phyloP scores from a whole-genome alignment of 257 asterid genomes.

The Lycium barbarum region DNA sequence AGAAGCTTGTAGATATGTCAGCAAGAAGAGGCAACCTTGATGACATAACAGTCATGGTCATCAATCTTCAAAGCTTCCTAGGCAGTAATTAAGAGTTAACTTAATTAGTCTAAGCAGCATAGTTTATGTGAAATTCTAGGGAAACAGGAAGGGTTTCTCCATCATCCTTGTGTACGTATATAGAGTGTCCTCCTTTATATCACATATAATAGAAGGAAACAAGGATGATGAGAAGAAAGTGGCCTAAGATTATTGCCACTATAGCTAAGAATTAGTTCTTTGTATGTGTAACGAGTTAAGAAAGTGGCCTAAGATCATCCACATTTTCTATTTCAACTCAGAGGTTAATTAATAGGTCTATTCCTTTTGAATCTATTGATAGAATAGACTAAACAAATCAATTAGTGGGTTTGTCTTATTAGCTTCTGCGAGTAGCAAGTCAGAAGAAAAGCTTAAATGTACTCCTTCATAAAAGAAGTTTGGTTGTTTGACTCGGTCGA shows the following conservation, averaged over 20 bases:
- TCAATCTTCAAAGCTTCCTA: constrained; percentile 46
- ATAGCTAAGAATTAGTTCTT: not conserved
- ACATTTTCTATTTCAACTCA: not conserved
- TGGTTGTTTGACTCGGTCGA: not conserved
- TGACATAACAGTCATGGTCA: constrained; percentile 55
- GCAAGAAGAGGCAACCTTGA: constrained; percentile 48
- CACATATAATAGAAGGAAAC: not conserved
- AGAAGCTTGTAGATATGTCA: constrained; percentile 50
- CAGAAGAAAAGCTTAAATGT: not conserved
- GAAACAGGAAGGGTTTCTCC: not conserved
- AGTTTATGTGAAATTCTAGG: too few relatives aligned
- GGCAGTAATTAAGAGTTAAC: constrained; percentile 7
- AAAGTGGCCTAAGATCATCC: not conserved
- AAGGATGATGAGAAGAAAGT: constrained; percentile 4
- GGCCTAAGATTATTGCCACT: not conserved
- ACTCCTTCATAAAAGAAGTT: not conserved
- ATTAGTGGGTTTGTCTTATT: too few relatives aligned
- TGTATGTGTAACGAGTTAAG: not conserved
- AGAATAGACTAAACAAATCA: not conserved
- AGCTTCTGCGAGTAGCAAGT: not conserved
- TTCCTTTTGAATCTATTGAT: not conserved
- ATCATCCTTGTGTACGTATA: not conserved
- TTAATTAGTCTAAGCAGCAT: not conserved
- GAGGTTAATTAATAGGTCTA: not conserved
- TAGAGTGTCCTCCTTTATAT: not conserved